Evolutionary conservation across 2,329 filamentous ascomycete genomes (phyloP).

Genomic region (Paecilomyces niveus): DNA sequence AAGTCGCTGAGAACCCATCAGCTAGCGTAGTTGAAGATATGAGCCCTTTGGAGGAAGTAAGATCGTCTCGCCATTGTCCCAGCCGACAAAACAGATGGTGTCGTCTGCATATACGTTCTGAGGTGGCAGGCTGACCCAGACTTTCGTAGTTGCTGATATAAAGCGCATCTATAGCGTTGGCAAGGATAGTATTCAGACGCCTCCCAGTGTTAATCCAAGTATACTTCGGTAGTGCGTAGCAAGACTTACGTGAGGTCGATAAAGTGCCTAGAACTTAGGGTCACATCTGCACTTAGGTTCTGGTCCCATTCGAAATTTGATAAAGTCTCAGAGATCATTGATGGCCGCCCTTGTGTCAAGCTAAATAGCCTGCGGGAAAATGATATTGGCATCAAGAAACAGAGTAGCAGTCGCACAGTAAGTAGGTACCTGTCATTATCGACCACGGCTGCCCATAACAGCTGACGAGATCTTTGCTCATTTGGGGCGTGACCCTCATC

Average conservation of each 20-base stretch:
- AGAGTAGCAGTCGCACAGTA: background rate
- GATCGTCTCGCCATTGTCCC: background rate
- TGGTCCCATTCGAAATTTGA: background rate
- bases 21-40: background rate
- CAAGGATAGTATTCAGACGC: background rate
- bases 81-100: background rate
- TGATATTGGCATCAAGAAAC: background rate
- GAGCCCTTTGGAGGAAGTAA: background rate
- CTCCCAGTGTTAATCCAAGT: background rate
- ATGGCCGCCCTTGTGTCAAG: background rate
- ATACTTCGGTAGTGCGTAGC: background rate
- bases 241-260: background rate
- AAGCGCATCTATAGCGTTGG: background rate
- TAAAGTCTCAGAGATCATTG: background rate
- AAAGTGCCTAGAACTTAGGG: background rate
- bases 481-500: background rate
- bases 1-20: background rate
- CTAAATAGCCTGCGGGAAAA: background rate
- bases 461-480: background rate
- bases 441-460: background rate
- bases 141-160: background rate
- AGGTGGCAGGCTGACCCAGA: background rate
- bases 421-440: background rate
- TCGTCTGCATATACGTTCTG: background rate
- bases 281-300: background rate